Conservation (phyloP, 148 eudicot species). For the Beta vulgaris region DNA sequence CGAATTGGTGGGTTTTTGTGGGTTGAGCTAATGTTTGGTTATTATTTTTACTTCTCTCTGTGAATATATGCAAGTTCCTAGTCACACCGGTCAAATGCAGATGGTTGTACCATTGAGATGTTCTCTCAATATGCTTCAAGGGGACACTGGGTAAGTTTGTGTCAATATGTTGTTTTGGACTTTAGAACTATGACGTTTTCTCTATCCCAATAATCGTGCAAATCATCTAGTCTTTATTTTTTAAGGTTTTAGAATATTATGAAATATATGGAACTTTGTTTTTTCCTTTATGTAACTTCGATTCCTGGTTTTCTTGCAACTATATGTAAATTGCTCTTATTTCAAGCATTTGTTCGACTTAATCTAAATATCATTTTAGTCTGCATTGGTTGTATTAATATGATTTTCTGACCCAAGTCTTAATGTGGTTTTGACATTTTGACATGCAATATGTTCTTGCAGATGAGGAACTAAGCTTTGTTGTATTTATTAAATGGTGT, state of each 20-base stretch:
- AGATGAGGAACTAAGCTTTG: neutral
- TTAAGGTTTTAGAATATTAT: no score
- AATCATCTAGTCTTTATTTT: neutral
- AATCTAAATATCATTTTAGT: neutral
- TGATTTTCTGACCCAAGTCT: neutral
- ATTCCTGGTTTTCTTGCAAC: neutral
- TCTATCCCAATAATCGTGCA: no score
- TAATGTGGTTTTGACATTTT: neutral
- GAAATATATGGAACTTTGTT: neutral
- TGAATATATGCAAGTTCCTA: constrained; percentile 25
- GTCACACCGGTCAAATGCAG: constrained; percentile 37
- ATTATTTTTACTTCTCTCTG: constrained; percentile 20
- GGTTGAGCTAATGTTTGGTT: neutral
- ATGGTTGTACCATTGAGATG: constrained; percentile 63
- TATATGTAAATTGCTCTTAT: neutral
- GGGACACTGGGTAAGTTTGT: constrained; percentile 84
- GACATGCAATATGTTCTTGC: neutral
- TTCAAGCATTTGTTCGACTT: neutral
- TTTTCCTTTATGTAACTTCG: neutral
- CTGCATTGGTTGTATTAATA: neutral
- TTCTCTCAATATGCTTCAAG: constrained; percentile 94
- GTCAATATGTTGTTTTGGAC: neutral
- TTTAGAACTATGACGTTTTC: neutral
- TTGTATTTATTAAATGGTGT: neutral
- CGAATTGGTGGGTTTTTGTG: constrained; percentile 5